phyloP scores from a whole-genome alignment of 331 rosid genomes.

The Quercus phellos region DNA sequence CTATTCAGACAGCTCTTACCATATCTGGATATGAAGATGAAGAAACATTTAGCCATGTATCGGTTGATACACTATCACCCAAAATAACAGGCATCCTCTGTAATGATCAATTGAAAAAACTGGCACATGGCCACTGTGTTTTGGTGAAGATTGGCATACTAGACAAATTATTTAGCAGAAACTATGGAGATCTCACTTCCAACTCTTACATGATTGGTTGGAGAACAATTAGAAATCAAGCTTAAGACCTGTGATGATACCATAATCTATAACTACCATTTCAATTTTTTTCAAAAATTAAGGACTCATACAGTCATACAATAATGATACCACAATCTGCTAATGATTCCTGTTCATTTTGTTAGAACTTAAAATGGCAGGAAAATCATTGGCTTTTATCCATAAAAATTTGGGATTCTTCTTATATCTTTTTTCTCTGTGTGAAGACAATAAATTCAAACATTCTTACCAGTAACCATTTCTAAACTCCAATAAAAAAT shows the following conservation, averaged over 20 bases:
- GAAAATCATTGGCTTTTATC: neutral
- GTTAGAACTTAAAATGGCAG: neutral
- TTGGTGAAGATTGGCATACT: neutral
- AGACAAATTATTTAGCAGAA: neutral
- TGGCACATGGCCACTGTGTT: constrained; percentile 4
- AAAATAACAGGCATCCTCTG: constrained; percentile 92
- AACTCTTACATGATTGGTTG: neutral
- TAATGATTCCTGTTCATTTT: neutral
- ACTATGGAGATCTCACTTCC: neutral
- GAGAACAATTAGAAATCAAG: neutral
- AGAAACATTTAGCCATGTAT: constrained; percentile 60
- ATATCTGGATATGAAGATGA: constrained; percentile 59
- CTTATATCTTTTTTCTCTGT: neutral
- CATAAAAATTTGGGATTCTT: neutral
- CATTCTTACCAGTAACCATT: neutral
- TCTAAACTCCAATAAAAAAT: neutral
- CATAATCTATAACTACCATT: neutral
- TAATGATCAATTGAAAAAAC: constrained; percentile 17
- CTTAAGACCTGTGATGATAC: neutral
- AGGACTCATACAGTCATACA: neutral
- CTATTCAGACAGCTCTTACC: constrained; percentile 40
- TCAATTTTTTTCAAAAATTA: neutral
- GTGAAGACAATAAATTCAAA: neutral
- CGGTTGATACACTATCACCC: constrained; percentile 57
- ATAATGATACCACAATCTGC: too few species aligned